Evolutionary conservation across 225 moss, liverwort and hornwort genomes (phyloP).

Genomic region (Bryoerythrophyllum caledonicum): DNA sequence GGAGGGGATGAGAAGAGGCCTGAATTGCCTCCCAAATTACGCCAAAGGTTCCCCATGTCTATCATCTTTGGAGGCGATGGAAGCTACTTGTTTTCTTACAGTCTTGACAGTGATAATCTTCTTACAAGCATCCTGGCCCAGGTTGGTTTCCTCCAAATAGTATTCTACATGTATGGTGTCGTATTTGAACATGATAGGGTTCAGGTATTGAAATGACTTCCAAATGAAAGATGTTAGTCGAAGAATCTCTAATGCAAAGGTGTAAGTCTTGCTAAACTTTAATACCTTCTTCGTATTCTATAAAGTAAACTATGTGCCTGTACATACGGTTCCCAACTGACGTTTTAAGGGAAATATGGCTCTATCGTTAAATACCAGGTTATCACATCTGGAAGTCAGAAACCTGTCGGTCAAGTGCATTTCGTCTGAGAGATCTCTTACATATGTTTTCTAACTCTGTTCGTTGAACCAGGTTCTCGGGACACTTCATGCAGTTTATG

Average conservation of each 20-base stretch:
- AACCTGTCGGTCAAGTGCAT: not conserved
- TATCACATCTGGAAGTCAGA: not conserved
- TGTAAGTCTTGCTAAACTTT: too few relatives aligned
- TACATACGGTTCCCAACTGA: too few relatives aligned
- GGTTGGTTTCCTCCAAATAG: slow-evolving; percentile 31
- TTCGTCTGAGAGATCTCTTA: not conserved
- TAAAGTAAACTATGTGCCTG: too few relatives aligned
- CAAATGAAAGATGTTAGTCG: too few relatives aligned
- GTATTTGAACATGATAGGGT: too few relatives aligned
- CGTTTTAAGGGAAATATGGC: too few relatives aligned
- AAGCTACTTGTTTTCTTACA: slow-evolving; percentile 68
- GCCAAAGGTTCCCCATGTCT: slow-evolving; percentile 77
- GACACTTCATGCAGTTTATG: not conserved
- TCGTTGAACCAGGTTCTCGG: not conserved
- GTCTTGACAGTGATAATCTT: slow-evolving; percentile 78
- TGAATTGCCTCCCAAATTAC: slow-evolving; percentile 67
- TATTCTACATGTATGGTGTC: too few relatives aligned
- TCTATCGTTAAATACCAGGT: not conserved
- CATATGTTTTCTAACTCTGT: slow-evolving; percentile 4
- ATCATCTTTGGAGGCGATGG: slow-evolving; percentile 84
- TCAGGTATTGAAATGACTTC: too few relatives aligned
- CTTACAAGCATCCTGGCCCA: slow-evolving; percentile 68
- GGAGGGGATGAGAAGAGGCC: slow-evolving; percentile 84
- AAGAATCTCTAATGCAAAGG: too few relatives aligned
- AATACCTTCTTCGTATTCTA: too few relatives aligned